Evolutionary conservation across 148 eudicot species (phyloP).

Genomic region (Silene latifolia): DNA sequence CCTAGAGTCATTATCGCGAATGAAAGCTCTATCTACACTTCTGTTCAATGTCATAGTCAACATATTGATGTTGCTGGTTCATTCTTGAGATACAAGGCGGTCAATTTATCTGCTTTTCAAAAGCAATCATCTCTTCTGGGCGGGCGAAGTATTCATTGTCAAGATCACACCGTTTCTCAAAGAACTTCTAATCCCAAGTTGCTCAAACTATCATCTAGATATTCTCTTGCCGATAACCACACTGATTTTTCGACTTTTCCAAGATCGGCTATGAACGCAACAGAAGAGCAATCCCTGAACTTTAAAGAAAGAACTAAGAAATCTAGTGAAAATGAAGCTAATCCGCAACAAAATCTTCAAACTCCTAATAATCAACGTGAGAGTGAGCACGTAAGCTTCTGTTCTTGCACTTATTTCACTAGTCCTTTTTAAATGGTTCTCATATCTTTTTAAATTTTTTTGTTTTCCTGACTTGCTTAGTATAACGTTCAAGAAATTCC

Average conservation of each 20-base stretch:
- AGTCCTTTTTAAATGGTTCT: not conserved
- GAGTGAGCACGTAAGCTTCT: conserved; percentile 1
- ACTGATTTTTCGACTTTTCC: not conserved
- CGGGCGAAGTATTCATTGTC: not conserved
- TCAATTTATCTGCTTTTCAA: not conserved
- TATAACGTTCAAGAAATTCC: not conserved
- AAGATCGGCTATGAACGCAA: conserved; percentile 6
- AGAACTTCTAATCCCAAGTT: not conserved
- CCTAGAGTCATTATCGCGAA: not conserved
- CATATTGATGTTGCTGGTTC: conserved; percentile 9
- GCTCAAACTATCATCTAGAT: not conserved
- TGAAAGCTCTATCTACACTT: not conserved
- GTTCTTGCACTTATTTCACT: not conserved
- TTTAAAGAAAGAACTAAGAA: not conserved
- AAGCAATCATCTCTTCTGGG: not conserved
- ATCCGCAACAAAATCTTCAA: not conserved
- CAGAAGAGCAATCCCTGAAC: not conserved
- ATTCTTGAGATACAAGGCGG: not conserved
- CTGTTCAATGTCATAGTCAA: not conserved
- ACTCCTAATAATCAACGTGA: not conserved
- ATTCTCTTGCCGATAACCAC: conserved; percentile 3
- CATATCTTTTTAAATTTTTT: not conserved
- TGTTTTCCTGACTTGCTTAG: not conserved
- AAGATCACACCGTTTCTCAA: not conserved
- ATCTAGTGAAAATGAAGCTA: not conserved